Evolutionary conservation across 2,329 filamentous ascomycete genomes (phyloP), one percentile per base, ranked within the genome.

Genomic region (Aspergillus vadensis): DNA sequence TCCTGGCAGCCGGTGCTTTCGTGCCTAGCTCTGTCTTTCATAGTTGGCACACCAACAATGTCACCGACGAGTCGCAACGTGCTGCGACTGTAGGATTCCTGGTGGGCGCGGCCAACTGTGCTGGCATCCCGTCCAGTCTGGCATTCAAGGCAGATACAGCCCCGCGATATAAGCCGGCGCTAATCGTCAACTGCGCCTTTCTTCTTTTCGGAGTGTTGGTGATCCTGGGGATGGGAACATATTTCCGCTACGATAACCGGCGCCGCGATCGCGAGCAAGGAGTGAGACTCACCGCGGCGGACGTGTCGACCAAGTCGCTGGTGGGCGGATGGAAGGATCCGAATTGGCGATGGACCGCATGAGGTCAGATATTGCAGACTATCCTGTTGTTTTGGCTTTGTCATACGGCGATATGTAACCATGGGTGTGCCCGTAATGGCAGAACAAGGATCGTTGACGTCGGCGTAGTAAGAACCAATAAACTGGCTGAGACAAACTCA

Each of bases 41-140:
- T 17, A 63, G 61, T 32, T 63, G 61, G 61, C 59, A 63, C 38
- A 51, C 55, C 14, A 63, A 63, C 8, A 61, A 63, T 17, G 56
- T 62, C 5, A 47, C 59, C 0, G 25, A 53, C 15, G 61, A 63
- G 47, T 56, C 32, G 12, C 50, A 58, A 19, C 49, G 61, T 19
- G 61, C 61, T 5, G 60, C 60, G 5, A 55, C 55, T 1, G 60
- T 58, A 1, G 62, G 62, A 2, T 63, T 64, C 25, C 53, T 64
- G 43, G 60, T 58, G 15, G 62, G 62, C 7, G 25, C 62, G 4
- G 62, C 62, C 19, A 64, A 64, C 49, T 63, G 57, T 6, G 62
- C 60, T 2, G 60, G 62, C 5, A 64, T 64, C 38, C 60, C 57
- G 5, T 57, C 62, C 14, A 62, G 57, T 36, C 51, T 64, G n/a